phyloP scores from a whole-genome alignment of 805 yeast genomes.

The Candida oleophila region DNA sequence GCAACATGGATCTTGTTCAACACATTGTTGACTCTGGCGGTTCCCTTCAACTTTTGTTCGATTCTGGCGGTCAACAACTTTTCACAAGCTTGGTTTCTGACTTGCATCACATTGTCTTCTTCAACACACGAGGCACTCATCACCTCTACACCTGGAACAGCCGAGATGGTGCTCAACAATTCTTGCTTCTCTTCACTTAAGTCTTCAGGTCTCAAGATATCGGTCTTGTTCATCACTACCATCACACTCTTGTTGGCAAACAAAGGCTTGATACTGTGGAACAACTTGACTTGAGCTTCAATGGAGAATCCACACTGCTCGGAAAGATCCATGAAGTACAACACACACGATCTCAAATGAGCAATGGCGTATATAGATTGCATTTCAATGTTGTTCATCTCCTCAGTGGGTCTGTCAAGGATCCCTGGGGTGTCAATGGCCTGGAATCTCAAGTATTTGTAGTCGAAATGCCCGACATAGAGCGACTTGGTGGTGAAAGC shows the following conservation, averaged over 20 bases:
- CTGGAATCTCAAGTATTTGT: conserved; percentile 95
- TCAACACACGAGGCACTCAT: conserved; percentile 92
- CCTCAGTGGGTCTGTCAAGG: conserved; percentile 97
- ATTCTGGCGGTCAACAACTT: conserved; percentile 92
- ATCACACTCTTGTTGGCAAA: conserved; percentile 95
- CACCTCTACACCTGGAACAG: conserved; percentile 81
- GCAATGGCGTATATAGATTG: conserved; percentile 99
- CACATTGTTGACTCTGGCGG: conserved; percentile 83
- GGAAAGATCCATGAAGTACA: conserved; percentile 96
- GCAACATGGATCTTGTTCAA: conserved; percentile 96
- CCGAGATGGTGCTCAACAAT: conserved; percentile 61
- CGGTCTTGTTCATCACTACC: conserved; percentile 94
- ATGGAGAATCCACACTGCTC: conserved; percentile 99
- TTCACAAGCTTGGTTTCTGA: conserved; percentile 96
- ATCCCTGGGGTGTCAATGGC: conserved; percentile 99
- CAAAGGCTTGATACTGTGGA: conserved; percentile 94
- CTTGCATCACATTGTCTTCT: conserved; percentile 93
- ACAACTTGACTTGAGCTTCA: conserved; percentile 95
- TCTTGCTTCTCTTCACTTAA: conserved; percentile 73
- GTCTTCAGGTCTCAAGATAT: conserved; percentile 83
- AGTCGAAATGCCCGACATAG: conserved; percentile 98
- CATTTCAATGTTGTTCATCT: conserved; percentile 99
- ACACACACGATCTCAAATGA: conserved; percentile 92
- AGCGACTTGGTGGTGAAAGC: conserved; percentile 98
- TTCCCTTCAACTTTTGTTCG: conserved; percentile 93